A percentile compares a stretch with the other conserved stretches of the same genome.
Conservation (phyloP, 192 early-diverging fungal genomes). For the Paraglomus occultum region DNA sequence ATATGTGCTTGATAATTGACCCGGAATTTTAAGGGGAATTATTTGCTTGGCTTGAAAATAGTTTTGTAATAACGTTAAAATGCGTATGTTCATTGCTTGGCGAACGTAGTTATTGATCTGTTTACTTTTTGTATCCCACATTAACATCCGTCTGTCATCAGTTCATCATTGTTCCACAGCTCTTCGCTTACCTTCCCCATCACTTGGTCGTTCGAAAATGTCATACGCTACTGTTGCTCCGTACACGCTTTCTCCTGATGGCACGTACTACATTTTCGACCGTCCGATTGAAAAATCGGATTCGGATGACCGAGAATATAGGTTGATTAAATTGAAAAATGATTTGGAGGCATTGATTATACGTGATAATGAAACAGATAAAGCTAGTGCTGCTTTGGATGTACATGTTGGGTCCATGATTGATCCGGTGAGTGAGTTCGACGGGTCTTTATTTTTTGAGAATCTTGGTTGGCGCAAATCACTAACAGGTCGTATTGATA, state of each 20-base stretch:
- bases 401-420: slow-evolving; percentile 62
- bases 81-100: too few species aligned
- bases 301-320: slow-evolving; percentile 58
- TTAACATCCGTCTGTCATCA: too few species aligned
- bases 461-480: not conserved
- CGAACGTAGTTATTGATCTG: too few species aligned
- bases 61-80: too few species aligned
- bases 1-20: too few species aligned
- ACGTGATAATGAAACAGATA: slow-evolving; percentile 51
- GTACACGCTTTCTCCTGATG: slow-evolving; percentile 18
- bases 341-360: slow-evolving; percentile 56
- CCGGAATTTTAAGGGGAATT: too few species aligned
- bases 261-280: slow-evolving; percentile 30
- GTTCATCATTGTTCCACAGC: too few species aligned
- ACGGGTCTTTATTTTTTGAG: not conserved
- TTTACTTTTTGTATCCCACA: too few species aligned
- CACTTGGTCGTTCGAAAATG: too few species aligned
- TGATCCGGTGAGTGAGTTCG: slow-evolving; percentile 43
- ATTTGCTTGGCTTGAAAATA: too few species aligned
- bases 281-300: slow-evolving; percentile 48
- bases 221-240: too few species aligned
- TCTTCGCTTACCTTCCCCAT: too few species aligned
- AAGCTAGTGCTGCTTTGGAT: slow-evolving; percentile 57
- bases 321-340: slow-evolving; percentile 55
- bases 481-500: not conserved